Base-by-base conservation (phyloP, 2,329 filamentous ascomycete genomes). In the Colletotrichum paranaense region DNA sequence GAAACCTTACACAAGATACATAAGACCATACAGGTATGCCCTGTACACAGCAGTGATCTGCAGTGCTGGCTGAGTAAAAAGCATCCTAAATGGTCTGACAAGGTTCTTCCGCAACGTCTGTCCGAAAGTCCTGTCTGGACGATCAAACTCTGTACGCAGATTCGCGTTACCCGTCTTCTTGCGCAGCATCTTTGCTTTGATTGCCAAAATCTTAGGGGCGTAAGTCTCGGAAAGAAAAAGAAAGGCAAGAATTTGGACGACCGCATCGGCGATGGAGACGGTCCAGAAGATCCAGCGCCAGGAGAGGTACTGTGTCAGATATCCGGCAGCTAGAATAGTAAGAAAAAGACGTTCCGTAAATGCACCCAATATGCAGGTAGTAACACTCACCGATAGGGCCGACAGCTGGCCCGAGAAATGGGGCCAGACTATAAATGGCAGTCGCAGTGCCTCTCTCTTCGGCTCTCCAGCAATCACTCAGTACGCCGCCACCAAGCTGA, bases 21-120 rank as follows among this genome's bases (percentile, higher is more conserved):
- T 83, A n/a, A 88, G 83, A 1, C 88, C 87, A 73, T 89, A 90
- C 3, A 88, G 78, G 28, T 88, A 83, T 0, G 86, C 84, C 11
- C 87, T 82, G 69, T 88, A 88, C 0, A 88, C 75, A 0, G 86
- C 84, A 3, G 89, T 83, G 1, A 88, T 79, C 58, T 88, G 83
- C 9, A 90, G 81, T 7, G 88, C 86, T 0, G 88, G 87, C 14
- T 88, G 88, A 0, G 85, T 82, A 22, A 86, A 80, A 2, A 89
- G 80, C 77, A 90, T 84, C 28, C 86, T 83, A 9, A 87, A 80
- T 0, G 88, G 88, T 0, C 88, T 82, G 2, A 85, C 78, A 8
- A 89, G 64, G 7, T 84, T 80, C 32, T 77, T 79, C 0, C 75
- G 28, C 0, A 82, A 71, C 0, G 76, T 72, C 32, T 78, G 77